Evolutionary conservation across 2,329 filamentous ascomycete genomes (phyloP), one percentile per base, ranked within the genome.

Genomic region (Xylariaceae sp.): DNA sequence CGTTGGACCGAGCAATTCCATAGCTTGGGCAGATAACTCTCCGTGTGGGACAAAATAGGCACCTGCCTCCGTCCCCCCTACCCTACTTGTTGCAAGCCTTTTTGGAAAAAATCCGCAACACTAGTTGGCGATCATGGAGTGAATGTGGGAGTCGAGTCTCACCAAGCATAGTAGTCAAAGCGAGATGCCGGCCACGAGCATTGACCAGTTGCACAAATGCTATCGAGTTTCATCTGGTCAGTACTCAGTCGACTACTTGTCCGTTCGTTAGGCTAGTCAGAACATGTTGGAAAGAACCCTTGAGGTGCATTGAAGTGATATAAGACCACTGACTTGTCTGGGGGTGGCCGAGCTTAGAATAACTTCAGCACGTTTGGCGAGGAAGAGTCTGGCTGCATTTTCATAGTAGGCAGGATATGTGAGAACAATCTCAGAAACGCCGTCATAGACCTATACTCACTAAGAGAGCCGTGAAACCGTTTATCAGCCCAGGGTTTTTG

Each of bases 351-450:
- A 48, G 29, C 73, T 74, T 36, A 85, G 68, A 47, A 85, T 71
- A 32, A 85, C 80, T 22, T 73, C 75, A 2, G 79, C 80, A 0
- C 82, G 82, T 57, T 79, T 81, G 19, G 65, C 68, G 6, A 72
- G 68, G 55, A 82, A 74, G 32, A 69, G 61, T 33, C 69, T 70
- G 17, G 79, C 72, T 0, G 81, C 82, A 48, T 79, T 74, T 42
- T 74, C 71, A 36, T 84, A 60, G 63, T 85, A 85, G 23, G 73
- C 73, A 3, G 75, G 73, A 61, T 77, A 85, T 0, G 82, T 85
- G 44, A 79, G 69, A 3, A 85, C 80, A 0, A 72, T 79, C 50
- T 83, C 78, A 0, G 62, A 45, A 12, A 68, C 65, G 3, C 73
- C 74, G 49, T 78, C 67, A 55, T 77, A 80, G 3, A 64, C 70